Base-by-base conservation (phyloP, 441 rosid species). In the Kokia cookei region DNA sequence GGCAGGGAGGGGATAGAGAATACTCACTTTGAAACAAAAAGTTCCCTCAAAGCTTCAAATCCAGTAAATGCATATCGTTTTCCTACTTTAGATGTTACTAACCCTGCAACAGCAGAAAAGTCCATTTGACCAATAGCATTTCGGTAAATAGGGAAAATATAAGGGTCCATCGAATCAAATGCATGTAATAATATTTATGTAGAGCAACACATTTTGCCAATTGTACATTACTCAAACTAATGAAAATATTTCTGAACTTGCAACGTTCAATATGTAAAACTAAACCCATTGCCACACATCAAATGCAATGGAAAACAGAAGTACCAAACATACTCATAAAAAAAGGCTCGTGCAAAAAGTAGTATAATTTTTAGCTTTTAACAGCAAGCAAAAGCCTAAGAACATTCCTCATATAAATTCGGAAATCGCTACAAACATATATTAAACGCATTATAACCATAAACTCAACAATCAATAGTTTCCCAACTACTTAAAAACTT, bases 71-170 rank as follows among this genome's bases (percentile, higher is more conserved):
- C 97, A 84, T 86, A 94, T 45, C 97, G 86, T 82, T 92, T 96
- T 48, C 98, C 99, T 58, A 93, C 98, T 77, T 93, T 93, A 48
- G 98, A 91, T 24, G 94, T 89, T 72, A 91, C 91, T 95, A 92
- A 87, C 80, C 97, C 98, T 95, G 77, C 87, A 88, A 47, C 48
- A 48, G 72, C 69, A 60, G 81, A 35, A 61, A 82, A 35, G 65
- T 72, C 60, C 63, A 60, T 63, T 73, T 40, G 47, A 60, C 47
- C 63, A 50, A 68, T 14, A 65, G 26, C n/a, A 50, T 43, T 68
- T 65, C 43, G 50, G 60, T n/a, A 50, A 29, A 10, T 68, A 51
- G 27, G 60, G 15, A 45, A 68, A 50, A 13, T n/a, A 68, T 68
- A 11, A 1, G 26, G 72, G 60, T 19, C 26, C 42, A 29, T 4